Conservation (phyloP, 257 asterid species). For the Salvia miltiorrhiza region DNA sequence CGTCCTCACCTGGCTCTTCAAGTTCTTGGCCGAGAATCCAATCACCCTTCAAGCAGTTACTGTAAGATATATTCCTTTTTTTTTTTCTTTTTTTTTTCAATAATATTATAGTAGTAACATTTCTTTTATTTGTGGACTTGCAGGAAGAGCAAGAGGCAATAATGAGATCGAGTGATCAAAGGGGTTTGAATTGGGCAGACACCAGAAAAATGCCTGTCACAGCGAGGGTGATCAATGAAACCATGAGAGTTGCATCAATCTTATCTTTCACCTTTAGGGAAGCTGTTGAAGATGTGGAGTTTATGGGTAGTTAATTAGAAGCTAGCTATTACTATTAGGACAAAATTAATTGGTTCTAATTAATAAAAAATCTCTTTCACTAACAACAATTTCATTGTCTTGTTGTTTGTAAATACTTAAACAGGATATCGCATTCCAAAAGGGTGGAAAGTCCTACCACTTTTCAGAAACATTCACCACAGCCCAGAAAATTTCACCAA, state of each 20-base stretch:
- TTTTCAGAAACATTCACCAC: constrained; percentile 87
- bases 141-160: constrained; percentile 49
- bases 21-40: constrained; percentile 63
- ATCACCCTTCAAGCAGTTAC: constrained; percentile 59
- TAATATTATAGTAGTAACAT: too few relatives aligned
- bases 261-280: constrained; percentile 77
- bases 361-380: too few relatives aligned
- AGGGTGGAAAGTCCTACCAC: constrained; percentile 98
- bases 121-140: not conserved
- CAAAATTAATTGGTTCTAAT: too few relatives aligned
- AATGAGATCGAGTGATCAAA: constrained; percentile 30
- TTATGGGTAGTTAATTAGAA: constrained; percentile 42
- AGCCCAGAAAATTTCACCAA: constrained; percentile 80
- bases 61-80: constrained; percentile 38
- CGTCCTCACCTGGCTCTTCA: constrained; percentile 67
- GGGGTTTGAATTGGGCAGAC: constrained; percentile 48
- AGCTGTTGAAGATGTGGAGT: constrained; percentile 78
- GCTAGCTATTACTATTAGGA: too few relatives aligned
- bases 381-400: not conserved
- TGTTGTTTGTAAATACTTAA: not conserved
- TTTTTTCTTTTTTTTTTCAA: too few relatives aligned
- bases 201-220: constrained; percentile 67
- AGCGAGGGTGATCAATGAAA: constrained; percentile 68
- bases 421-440: constrained; percentile 81
- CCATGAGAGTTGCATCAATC: constrained; percentile 72